Base-by-base conservation (phyloP, 352 stramenopile genomes). In the Globisporangium camurandrum region DNA sequence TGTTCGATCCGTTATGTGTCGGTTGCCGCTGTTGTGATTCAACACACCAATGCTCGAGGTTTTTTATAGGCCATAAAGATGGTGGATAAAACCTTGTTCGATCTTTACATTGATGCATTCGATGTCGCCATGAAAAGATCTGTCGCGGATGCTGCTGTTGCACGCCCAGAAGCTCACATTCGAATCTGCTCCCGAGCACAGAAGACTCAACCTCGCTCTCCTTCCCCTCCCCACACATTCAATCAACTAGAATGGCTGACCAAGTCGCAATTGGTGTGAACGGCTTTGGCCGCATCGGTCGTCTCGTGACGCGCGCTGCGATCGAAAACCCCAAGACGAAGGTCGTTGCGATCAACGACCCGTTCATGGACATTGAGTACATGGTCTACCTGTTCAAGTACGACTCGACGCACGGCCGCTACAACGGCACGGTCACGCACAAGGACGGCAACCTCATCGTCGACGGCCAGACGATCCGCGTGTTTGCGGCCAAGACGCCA, bases 361-460 rank as follows among this genome's bases (percentile, higher is more conserved):
- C 69, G 47, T 79, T 79, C 66, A 79, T 79, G 69, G 66, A 75
- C 62, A 44, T 78, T 16, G 66, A 75, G 49, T 75, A 78, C 64
- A 66, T 81, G 68, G 83, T 82, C 37, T 98, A 98, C 74, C 77
- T 97, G 54, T 93, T 98, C 75, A 97, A 98, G 86, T 98, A 98
- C 69, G 95, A 98, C 74, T 95, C 93, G 60, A 92, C 96, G 52
- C 95, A 98, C 76, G 95, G 95, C 66, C 76, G 71, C 28, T 97
- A 75, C 69, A 66, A 79, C 44, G 91, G 93, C 61, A 93, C 73
- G 24, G 82, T 98, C 28, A 83, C 93, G 50, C 67, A 71, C 51
- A 83, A 95, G 61, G 80, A 84, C 56, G 88, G 82, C 61, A 98
- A 64, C 83, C 50, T 79, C 22, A 46, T 76, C 24, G 66, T 79